Percentiles rank a stretch among this genome's conserved stretches.
These are phyloP conservation scores for Yamadazyma nakazawae DNA, from an alignment of 805 yeast species.

Conservation along the genomic window DNA sequence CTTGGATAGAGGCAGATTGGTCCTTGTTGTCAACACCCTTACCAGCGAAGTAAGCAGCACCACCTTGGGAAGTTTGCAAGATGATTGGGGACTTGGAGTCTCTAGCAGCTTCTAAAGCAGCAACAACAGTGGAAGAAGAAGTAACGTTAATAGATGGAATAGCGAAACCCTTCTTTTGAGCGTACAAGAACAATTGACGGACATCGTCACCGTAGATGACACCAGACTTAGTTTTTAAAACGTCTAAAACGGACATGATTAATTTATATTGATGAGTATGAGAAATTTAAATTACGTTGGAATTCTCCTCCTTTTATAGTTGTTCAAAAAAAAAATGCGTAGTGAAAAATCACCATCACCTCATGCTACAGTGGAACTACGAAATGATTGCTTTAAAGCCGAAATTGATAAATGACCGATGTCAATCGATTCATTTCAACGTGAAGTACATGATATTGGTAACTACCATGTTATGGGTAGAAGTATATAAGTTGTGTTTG, in stretches of 20 bases:
- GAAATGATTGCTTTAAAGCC: neutral
- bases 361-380: conserved; percentile 1
- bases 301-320: conserved; percentile 11
- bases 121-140: conserved; percentile 86
- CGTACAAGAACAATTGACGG: conserved; percentile 79
- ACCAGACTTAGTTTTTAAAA: conserved; percentile 88
- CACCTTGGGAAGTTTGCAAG: conserved; percentile 97
- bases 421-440: no score
- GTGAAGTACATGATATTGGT: neutral
- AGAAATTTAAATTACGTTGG: neutral
- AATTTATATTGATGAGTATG: neutral
- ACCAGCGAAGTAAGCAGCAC: conserved; percentile 99
- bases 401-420: no score
- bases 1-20: conserved; percentile 92
- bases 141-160: conserved; percentile 99
- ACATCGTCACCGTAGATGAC: conserved; percentile 99
- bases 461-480: no score
- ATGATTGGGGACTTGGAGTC: conserved; percentile 80
- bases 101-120: conserved; percentile 49
- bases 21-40: conserved; percentile 94
- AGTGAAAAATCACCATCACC: conserved; percentile 7
- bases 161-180: conserved; percentile 90
- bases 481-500: neutral
- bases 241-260: conserved; percentile 62
- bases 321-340: conserved; percentile 4